Percentiles rank a stretch among this genome's conserved stretches.
Conservation (phyloP, 352 stramenopile genomes). For the Pythium vanterpoolii region DNA sequence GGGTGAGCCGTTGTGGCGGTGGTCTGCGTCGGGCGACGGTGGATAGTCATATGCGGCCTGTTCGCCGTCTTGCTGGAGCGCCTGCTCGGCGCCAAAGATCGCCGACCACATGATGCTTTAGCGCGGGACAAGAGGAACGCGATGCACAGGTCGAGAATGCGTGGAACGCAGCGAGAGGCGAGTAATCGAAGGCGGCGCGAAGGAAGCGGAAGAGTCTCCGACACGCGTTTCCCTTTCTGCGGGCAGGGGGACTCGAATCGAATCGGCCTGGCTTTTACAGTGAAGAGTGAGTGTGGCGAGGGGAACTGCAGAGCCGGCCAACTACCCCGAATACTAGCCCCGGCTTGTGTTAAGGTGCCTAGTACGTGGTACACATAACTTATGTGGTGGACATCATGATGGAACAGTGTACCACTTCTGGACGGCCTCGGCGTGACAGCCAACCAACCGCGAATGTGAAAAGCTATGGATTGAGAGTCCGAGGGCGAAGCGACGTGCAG, state of each 20-base stretch:
- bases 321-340: neutral
- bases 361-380: constrained; percentile 8
- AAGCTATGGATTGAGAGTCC: neutral
- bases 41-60: neutral
- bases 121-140: neutral
- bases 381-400: neutral
- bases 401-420: constrained; percentile 15
- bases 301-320: neutral
- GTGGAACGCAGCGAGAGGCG: neutral
- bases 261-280: constrained; percentile 12
- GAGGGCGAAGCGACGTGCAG: neutral
- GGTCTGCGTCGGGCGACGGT: neutral
- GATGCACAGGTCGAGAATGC: neutral
- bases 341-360: neutral
- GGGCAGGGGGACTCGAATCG: neutral
- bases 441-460: constrained; percentile 19
- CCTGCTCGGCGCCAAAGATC: constrained; percentile 30
- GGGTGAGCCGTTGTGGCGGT: constrained; percentile 1
- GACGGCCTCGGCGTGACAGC: constrained; percentile 12
- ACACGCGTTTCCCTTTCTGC: constrained; percentile 3
- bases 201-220: neutral
- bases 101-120: constrained; percentile 27
- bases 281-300: neutral
- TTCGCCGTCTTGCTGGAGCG: constrained; percentile 11
- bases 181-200: neutral